Evolutionary conservation across 495 filamentous ascomycete species (phyloP), one percentile per base, ranked within the genome.

Genomic region (Parmelia sp.): DNA sequence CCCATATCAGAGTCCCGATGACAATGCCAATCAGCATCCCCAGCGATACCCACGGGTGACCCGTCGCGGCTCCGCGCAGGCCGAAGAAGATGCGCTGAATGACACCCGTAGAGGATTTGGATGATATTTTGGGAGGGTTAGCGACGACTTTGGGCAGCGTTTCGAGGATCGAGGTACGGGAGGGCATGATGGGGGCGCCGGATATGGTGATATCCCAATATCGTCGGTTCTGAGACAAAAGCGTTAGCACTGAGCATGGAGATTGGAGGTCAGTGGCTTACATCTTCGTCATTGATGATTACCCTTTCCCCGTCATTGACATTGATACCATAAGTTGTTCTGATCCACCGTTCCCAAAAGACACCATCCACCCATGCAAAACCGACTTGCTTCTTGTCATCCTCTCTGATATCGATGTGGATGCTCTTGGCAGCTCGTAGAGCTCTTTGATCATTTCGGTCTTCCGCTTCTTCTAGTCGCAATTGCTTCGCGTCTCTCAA

Each of bases 291-390:
- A 66, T 97, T 96, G 75, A 98, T 93, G 60, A 98, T 89, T 47
- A 98, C 92, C 60, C 90, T 83, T 74, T 97, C 94, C 45, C 92
- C 90, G 55, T 91, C 87, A 47, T 81, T 82, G 31, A 91, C 87
- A 70, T 92, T 87, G 67, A 97, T 88, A 47, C 95, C 94, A 72
- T 96, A 98, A 0, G 92, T 96, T 23, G 86, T 94, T 55, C 91
- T 81, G 61, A 98, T 85, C 94, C 94, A 98, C 44, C 93, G 83
- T 73, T 97, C 92, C 94, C 94, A 98, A 74, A 97, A 97, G 29
- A 91, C 85, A 57, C 92, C 92, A 74, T 98, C 94, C 11, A 97
- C 90, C 95, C 95, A 97, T n/a, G 95, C 94, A 77, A 98, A 98
- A 6, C 86, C 82, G 31, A 97, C 91, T 69, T 94, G 87, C 75